These are phyloP conservation scores for Penicillium paneum DNA, from an alignment of 2,329 filamentous ascomycete species.

Conservation along the genomic window DNA sequence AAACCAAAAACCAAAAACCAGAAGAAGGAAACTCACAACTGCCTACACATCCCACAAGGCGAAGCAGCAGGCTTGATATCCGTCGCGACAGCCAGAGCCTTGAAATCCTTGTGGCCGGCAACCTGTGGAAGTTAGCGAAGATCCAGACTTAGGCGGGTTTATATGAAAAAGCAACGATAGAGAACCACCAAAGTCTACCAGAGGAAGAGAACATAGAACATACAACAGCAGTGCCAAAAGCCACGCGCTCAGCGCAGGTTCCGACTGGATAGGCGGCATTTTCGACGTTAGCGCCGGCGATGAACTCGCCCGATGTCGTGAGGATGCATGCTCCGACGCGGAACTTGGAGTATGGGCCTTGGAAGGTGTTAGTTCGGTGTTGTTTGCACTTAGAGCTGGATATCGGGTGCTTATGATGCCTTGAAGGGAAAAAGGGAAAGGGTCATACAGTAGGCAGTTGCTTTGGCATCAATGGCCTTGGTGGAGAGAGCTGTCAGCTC, in stretches of 20 bases:
- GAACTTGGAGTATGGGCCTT: constrained; percentile 83
- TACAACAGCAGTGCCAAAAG: constrained; percentile 72
- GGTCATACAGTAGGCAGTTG: constrained; percentile 71
- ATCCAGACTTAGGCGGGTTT: neutral
- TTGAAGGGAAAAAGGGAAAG: neutral
- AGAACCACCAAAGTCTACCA: neutral
- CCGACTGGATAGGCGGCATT: constrained; percentile 91
- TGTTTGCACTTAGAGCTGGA: neutral
- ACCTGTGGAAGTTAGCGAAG: constrained; percentile 27
- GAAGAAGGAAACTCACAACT: constrained; percentile 59
- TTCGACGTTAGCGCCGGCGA: constrained; percentile 84
- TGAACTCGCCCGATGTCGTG: constrained; percentile 52
- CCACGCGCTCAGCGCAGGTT: constrained; percentile 94
- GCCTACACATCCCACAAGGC: constrained; percentile 94
- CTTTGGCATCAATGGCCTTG: constrained; percentile 68
- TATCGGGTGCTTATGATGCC: neutral
- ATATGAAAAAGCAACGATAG: neutral
- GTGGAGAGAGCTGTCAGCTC: constrained; percentile 65
- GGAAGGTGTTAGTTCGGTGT: neutral
- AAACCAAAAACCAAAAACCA: too few relatives aligned
- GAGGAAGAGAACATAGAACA: constrained; percentile 11
- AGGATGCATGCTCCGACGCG: constrained; percentile 83
- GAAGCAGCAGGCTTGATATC: constrained; percentile 65
- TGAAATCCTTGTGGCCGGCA: constrained; percentile 56
- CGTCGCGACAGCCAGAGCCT: constrained; percentile 80